These are phyloP conservation scores for Apiotrichum siamense DNA, from an alignment of 1,284 basidiomycete genomes.

Conservation along the genomic window DNA sequence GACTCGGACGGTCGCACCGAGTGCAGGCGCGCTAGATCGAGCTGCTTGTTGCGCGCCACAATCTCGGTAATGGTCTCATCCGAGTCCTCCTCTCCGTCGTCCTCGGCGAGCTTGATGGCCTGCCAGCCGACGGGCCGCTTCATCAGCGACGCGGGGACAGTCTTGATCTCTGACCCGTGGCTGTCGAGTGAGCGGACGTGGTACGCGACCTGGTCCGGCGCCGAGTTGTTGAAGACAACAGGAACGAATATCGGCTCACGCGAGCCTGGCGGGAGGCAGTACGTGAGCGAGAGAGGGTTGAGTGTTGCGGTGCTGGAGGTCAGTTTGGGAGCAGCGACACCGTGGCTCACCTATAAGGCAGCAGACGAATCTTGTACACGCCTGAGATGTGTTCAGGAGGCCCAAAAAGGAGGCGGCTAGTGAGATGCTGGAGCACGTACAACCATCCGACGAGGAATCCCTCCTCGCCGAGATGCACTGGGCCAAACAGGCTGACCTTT, in stretches of 20 bases:
- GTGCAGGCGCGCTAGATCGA: slow-evolving; percentile 48
- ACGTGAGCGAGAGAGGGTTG: slow-evolving; percentile 45
- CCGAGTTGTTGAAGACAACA: slow-evolving; percentile 79
- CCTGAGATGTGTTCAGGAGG: slow-evolving; percentile 38
- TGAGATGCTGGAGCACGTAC: slow-evolving; percentile 3
- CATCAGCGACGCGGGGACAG: slow-evolving; percentile 23
- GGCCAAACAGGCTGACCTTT: slow-evolving; percentile 29
- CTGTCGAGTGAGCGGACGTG: slow-evolving; percentile 61
- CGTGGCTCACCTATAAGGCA: slow-evolving; percentile 24
- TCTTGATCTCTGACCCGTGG: slow-evolving; percentile 19
- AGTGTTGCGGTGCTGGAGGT: slow-evolving; percentile 37
- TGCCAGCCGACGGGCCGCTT: slow-evolving; percentile 19
- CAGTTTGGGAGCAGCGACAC: slow-evolving; percentile 9
- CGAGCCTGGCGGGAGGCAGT: slow-evolving; percentile 40
- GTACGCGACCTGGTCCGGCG: slow-evolving; percentile 67
- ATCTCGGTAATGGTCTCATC: slow-evolving; percentile 51
- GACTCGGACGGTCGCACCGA: slow-evolving; percentile 37
- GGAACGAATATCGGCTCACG: slow-evolving; percentile 40
- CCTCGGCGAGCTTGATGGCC: slow-evolving; percentile 25
- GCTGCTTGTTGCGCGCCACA: slow-evolving; percentile 17
- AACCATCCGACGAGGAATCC: slow-evolving; percentile 17
- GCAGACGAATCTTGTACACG: slow-evolving; percentile 37
- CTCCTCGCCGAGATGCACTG: slow-evolving; percentile 17
- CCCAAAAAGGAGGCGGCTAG: slow-evolving; percentile 6
- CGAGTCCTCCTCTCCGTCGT: slow-evolving; percentile 52